A percentile compares a stretch with the other conserved stretches of the same genome.
phyloP scores from a whole-genome alignment of 2,329 filamentous ascomycete genomes.

The Dichotomopilus funicola region DNA sequence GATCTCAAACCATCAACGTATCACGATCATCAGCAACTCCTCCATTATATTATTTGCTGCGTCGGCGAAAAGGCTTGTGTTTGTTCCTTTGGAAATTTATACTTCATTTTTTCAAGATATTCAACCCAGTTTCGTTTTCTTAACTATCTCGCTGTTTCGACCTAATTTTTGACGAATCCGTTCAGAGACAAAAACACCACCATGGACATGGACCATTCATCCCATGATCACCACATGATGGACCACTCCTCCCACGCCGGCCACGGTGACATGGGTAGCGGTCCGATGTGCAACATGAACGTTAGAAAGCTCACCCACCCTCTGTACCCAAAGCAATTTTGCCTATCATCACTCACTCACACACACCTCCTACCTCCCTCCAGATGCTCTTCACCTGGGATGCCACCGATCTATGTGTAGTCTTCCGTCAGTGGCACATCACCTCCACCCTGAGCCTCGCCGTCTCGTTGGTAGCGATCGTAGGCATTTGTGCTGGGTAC shows the following conservation, averaged over 20 bases:
- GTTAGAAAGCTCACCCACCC: conserved; percentile 41
- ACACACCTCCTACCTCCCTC: neutral
- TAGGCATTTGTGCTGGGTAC: conserved; percentile 83
- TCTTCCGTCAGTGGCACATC: conserved; percentile 89
- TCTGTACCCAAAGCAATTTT: no score
- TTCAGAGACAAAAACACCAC: no score
- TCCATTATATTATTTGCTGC: no score
- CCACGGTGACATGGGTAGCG: conserved; percentile 40
- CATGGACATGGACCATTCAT: conserved; percentile 37
- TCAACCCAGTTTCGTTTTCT: no score
- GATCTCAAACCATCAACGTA: no score
- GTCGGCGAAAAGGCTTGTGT: no score
- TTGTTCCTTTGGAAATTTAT: no score
- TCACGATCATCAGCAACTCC: no score
- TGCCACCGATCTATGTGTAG: conserved; percentile 87
- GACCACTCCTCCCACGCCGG: conserved; percentile 38
- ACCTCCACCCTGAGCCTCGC: conserved; percentile 66
- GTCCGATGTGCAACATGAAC: conserved; percentile 78
- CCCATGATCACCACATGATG: conserved; percentile 35
- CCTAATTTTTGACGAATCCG: no score
- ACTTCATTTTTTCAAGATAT: no score
- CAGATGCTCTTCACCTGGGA: conserved; percentile 99
- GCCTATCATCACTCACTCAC: conserved; percentile 3
- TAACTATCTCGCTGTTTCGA: no score
- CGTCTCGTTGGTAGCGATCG: conserved; percentile 74